Evolutionary conservation across 805 yeast species (phyloP).

Genomic region (Babjeviella inositovora): DNA sequence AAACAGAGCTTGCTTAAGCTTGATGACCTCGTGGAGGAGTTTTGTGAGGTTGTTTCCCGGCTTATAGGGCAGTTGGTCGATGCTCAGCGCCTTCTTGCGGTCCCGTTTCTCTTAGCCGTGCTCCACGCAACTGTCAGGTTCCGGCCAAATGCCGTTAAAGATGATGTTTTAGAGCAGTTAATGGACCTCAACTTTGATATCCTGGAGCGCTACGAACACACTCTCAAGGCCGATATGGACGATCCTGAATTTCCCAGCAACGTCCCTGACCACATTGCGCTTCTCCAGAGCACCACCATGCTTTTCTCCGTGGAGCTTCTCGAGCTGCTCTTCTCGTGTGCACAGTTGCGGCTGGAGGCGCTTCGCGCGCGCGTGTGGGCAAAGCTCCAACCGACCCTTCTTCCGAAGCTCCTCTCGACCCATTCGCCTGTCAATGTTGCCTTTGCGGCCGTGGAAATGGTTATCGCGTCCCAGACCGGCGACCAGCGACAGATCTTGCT

Average conservation of each 20-base stretch:
- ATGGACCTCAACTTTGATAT: constrained; percentile 9
- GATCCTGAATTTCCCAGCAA: constrained; percentile 33
- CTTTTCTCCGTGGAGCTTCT: constrained; percentile 11
- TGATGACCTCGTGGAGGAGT: constrained; percentile 28
- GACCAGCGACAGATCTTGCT: too few relatives aligned
- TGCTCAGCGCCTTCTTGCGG: constrained; percentile 11
- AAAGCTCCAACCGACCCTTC: too few relatives aligned
- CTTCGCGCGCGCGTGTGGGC: constrained; percentile 9
- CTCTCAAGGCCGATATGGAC: constrained; percentile 19
- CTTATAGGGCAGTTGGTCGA: constrained; percentile 9
- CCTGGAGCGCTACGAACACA: constrained; percentile 7
- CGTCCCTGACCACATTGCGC: constrained; percentile 12
- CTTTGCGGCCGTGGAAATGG: too few relatives aligned
- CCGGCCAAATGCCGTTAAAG: constrained; percentile 44
- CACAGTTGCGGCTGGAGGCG: constrained; percentile 8
- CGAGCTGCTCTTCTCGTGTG: constrained; percentile 10
- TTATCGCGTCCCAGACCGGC: too few relatives aligned
- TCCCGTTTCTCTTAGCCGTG: constrained; percentile 47
- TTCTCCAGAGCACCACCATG: constrained; percentile 7
- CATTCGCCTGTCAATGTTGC: too few relatives aligned
- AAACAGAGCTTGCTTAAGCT: too few relatives aligned
- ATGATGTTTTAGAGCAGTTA: constrained; percentile 13
- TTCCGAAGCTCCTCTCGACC: too few relatives aligned
- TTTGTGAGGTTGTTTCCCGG: constrained; percentile 14
- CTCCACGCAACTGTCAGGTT: constrained; percentile 38